These are phyloP conservation scores for Lathyrus oleraceus DNA, from an alignment of 306 rosid species.

Conservation along the genomic window DNA sequence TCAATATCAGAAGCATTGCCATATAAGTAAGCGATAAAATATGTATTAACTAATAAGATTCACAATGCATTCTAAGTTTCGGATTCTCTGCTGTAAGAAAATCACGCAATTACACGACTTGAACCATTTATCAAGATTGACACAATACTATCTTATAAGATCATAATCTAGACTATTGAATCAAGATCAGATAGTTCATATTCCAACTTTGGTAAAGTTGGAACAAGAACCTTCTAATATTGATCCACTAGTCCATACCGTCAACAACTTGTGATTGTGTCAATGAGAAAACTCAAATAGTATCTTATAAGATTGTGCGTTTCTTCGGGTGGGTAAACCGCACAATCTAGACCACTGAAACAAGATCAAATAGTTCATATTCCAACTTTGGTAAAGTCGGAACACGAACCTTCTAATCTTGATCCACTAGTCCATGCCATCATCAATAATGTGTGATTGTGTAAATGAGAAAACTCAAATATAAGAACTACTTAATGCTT, in stretches of 20 bases:
- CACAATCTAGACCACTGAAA: neutral
- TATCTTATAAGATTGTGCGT: no score
- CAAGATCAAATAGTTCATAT: neutral
- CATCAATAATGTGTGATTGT: no score
- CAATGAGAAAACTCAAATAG: no score
- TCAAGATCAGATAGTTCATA: neutral
- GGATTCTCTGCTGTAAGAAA: neutral
- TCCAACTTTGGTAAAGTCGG: neutral
- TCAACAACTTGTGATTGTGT: neutral
- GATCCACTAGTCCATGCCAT: no score
- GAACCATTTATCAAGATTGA: neutral
- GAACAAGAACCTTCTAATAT: neutral
- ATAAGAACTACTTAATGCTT: no score
- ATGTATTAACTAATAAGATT: neutral
- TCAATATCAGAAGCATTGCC: conserved; percentile 11
- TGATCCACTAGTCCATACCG: neutral
- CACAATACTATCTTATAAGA: no score
- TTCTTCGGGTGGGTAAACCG: no score
- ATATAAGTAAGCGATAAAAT: neutral
- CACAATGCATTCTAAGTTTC: no score
- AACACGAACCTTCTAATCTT: neutral
- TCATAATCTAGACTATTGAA: neutral
- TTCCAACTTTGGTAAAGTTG: neutral
- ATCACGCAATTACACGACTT: neutral
- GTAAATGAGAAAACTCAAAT: no score